Base-by-base conservation (phyloP, 2,329 filamentous ascomycete genomes). In the Allantophomopsis lycopodina region DNA sequence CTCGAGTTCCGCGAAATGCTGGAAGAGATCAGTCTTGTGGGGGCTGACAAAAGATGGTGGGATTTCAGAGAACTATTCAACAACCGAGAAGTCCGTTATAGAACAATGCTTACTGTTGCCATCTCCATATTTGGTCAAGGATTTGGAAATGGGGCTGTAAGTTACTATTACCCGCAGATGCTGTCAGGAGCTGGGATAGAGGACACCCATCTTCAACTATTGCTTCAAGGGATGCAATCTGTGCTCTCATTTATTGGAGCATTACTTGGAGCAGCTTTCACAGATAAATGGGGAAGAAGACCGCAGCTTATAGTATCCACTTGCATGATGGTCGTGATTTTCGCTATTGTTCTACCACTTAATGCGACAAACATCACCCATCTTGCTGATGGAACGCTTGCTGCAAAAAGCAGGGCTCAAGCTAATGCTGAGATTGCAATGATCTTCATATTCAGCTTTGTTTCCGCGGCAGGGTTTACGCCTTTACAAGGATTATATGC, bases 31-130 rank as follows among this genome's bases (percentile, higher is more conserved):
- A 58, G 56, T 39, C 50, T 61, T 7, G 64, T 61, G 6, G 60
- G 58, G n/a, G 56, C 64, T 12, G 70, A 73, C 45, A 76, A 76
- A 47, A 58, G 65, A 1, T 74, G 66, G 64, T 76, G 70, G 68
- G 66, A 76, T 53, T 76, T 69, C 57, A 57, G 65, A 15, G 68
- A 69, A 43, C 57, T 74, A 10, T 59, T 63, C 52, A 65, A 68
- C 50, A 65, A 60, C 4, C 59, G 57, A 20, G 62, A 62, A 35
- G 60, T 61, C 23, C 59, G 62, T 11, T 71, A 70, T 52, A 57
- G 68, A 18, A 59, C 67, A 1, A 59, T 60, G 49, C 62, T 69
- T 46, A 62, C 69, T 5, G 50, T 69, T 16, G 55, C 54, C n/a
- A 69, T 71, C 60, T 58, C 61, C 0, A 68, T 70, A 49, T 68